These are phyloP conservation scores for Eutrema japonicum DNA, from an alignment of 345 rosid genomes.

Conservation along the genomic window DNA sequence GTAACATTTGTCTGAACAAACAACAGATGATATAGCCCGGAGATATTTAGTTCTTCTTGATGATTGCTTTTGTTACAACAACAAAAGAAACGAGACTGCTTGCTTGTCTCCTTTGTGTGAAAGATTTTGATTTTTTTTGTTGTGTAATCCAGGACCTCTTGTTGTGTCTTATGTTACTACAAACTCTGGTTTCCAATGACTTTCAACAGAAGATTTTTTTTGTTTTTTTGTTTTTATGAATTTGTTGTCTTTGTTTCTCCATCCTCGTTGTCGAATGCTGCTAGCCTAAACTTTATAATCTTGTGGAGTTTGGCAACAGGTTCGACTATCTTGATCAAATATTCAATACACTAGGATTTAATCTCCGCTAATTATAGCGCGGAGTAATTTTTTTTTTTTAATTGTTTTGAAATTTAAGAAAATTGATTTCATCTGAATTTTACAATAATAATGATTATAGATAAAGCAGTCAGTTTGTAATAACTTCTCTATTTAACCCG, in stretches of 20 bases:
- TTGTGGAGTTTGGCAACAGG: constrained; percentile 46
- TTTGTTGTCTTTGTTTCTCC: constrained; percentile 36
- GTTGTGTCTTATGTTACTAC: constrained; percentile 7
- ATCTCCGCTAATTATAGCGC: no score
- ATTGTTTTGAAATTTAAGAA: no score
- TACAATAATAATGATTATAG: no score
- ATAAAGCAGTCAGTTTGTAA: no score
- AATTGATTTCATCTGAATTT: no score
- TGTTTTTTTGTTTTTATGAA: neutral
- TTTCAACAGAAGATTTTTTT: neutral
- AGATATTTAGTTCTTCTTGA: constrained; percentile 1
- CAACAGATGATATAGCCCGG: neutral
- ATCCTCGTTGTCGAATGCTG: constrained; percentile 45
- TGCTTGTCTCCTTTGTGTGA: constrained; percentile 5
- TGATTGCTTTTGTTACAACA: neutral
- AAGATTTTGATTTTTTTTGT: constrained; percentile 16
- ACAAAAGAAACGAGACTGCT: neutral
- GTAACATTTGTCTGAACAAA: constrained; percentile 37
- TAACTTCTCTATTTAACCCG: no score
- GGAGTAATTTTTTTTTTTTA: no score
- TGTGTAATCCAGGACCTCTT: constrained; percentile 17
- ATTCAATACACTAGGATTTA: neutral
- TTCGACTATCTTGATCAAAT: constrained; percentile 5
- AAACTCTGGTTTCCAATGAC: constrained; percentile 24
- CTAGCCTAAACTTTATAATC: constrained; percentile 56